Evolutionary conservation across 1,284 basidiomycete species (phyloP), one percentile per base, ranked within the genome.

Genomic region (Prillingera fragicola): DNA sequence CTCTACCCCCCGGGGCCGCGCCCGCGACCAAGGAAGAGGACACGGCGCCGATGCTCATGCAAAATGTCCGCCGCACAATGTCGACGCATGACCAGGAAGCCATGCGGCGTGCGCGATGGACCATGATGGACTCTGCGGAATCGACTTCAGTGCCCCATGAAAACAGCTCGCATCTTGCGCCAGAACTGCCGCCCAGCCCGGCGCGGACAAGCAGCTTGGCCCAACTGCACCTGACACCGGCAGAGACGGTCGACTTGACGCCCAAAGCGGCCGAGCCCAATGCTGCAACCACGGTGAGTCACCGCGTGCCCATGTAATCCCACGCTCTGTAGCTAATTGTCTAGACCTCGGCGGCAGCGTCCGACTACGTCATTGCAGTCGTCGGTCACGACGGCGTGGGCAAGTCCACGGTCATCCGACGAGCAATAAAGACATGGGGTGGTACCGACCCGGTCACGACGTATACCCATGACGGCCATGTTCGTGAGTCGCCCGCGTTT

Each of bases 281-380:
- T 33, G 15, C 10, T n/a, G 14, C 14, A 18, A 33, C 32, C 8
- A 13, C 32, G 17, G 32, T 33, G 17, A 8, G 32, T 33, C 15
- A n/a, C 10, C 10, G 9, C 32, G n/a, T 15, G 9, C 18, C 8
- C 32, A 33, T 10, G 32, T n/a, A 8, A n/a, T n/a, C n/a, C n/a
- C n/a, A n/a, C n/a, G n/a, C n/a, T n/a, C n/a, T n/a, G n/a, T n/a
- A n/a, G n/a, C n/a, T n/a, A n/a, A n/a, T n/a, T n/a, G n/a, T n/a
- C n/a, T n/a, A n/a, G n/a, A n/a, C n/a, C n/a, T n/a, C n/a, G n/a
- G n/a, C n/a, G 18, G 15, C 29, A 25, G 18, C 37, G 10, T 38
- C 54, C 33, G 56, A 67, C 38, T 65, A 63, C 43, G 58, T 56
- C 10, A 67, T 72, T 33, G 66, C 67, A 3, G 62, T 72, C 8